Evolutionary conservation across 176 grass and related monocot genomes (phyloP), one percentile per base, ranked within the genome.

Genomic region (Cenchrus fungigraminus): DNA sequence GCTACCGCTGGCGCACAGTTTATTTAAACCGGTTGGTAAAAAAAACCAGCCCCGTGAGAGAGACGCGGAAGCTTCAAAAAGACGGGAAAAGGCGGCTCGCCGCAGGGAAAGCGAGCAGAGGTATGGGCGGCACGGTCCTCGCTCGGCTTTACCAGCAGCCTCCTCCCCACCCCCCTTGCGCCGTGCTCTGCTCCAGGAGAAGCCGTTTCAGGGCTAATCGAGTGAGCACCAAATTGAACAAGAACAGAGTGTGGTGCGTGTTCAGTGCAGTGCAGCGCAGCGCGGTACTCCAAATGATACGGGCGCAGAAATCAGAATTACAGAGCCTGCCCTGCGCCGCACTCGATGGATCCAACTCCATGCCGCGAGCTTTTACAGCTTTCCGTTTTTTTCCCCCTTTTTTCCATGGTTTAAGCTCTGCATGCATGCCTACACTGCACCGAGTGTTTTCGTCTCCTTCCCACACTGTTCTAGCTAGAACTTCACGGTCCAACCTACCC

Each of bases 321-420:
- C 70, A 28, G 70, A 82, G 52, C 42, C 56, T 56, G 59, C 69
- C 69, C 37, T 40, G 37, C 37, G 32, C 17, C 25, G 66, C 75
- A 79, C 59, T 79, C 15, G 75, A 88, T 79, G 81, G 10, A 34
- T 49, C 50, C 73, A 56, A 15, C 5, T 29, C 51, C 62, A 73
- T 62, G 12, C 45, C 22, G 16, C 69, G 32, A 68, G n/a, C 74
- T 78, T 85, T 78, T 78, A 77, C 73, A 77, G 52, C 53, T 47
- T 78, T 69, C 47, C 4, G 2, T 4, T 47, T 78, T 69, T 59
- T 25, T 25, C 22, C 22, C 7, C 1, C 45, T 46, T 46, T 42
- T 6, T 45, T 20, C 8, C 6, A 54, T 7, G 20, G 59, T 11
- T 61, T 1, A 28, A 5, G 4, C 28, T 32, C 28, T 32, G 28